Percentiles rank a stretch among this genome's conserved stretches.
Evolutionary conservation across 2,329 filamentous ascomycete genomes (phyloP).

Genomic region (Penicillium digitatum): DNA sequence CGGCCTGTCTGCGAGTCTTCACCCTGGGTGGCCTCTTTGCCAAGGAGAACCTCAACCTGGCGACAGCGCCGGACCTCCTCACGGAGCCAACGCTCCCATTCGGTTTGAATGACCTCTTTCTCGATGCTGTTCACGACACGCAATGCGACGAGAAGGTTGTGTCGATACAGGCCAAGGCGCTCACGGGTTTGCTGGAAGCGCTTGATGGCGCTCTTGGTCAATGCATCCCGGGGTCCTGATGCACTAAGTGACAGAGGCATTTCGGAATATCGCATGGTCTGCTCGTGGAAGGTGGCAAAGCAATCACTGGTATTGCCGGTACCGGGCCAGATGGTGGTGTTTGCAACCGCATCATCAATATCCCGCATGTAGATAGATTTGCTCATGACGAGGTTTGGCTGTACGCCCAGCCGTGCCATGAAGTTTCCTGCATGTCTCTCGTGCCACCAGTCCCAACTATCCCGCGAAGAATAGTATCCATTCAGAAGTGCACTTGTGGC

Average conservation of each 20-base stretch:
- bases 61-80: constrained; percentile 75
- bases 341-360: constrained; percentile 61
- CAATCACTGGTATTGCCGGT: constrained; percentile 36
- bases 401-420: constrained; percentile 76
- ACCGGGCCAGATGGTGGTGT: constrained; percentile 29
- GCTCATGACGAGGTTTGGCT: constrained; percentile 75
- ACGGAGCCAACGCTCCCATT: constrained; percentile 89
- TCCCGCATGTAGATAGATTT: constrained; percentile 80
- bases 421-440: constrained; percentile 76
- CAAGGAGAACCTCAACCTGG: constrained; percentile 52
- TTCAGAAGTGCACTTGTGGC: constrained; percentile 68
- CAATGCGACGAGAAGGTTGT: constrained; percentile 87
- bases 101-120: constrained; percentile 74
- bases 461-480: constrained; percentile 67
- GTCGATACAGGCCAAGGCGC: constrained; percentile 74
- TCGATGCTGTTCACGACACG: constrained; percentile 87
- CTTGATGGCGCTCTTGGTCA: constrained; percentile 40
- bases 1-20: constrained; percentile 24
- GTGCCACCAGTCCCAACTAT: constrained; percentile 75
- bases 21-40: constrained; percentile 21
- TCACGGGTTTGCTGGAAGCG: constrained; percentile 77
- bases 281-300: constrained; percentile 45
- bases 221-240: constrained; percentile 27
- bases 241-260: constrained; percentile 29
- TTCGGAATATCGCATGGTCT: constrained; percentile 35